These are phyloP conservation scores for Eucalyptus marginata DNA, from an alignment of 345 rosid genomes.

Conservation along the genomic window DNA sequence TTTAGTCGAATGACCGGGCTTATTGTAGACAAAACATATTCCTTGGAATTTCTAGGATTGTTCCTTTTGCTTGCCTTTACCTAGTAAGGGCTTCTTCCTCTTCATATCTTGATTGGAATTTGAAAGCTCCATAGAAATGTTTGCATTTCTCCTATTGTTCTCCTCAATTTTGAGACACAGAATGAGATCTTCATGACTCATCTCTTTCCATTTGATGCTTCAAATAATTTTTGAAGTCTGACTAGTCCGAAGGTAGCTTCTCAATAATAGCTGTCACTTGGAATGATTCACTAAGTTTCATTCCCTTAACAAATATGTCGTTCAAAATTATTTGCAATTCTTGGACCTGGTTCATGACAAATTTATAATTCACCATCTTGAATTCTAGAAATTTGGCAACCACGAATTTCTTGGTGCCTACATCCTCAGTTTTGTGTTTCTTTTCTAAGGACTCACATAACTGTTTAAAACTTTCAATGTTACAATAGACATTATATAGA, in stretches of 20 bases:
- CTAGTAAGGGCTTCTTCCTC: not conserved
- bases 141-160: not conserved
- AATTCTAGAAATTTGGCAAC: not conserved
- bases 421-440: not conserved
- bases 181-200: not conserved
- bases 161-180: not conserved
- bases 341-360: rapidly evolving
- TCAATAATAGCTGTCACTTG: not conserved
- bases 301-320: not conserved
- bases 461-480: not conserved
- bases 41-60: not conserved
- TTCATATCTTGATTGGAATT: not conserved
- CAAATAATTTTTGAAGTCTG: not conserved
- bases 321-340: not conserved
- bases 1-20: not conserved
- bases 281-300: not conserved
- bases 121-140: not conserved
- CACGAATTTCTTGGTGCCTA: not conserved
- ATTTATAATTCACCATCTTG: not conserved
- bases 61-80: not conserved
- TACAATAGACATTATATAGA: not conserved
- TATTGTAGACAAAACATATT: not conserved
- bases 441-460: not conserved
- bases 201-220: not conserved
- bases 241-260: not conserved